Evolutionary conservation across 1,139 yeast species (phyloP).

Genomic region (Protomyces inouyei): DNA sequence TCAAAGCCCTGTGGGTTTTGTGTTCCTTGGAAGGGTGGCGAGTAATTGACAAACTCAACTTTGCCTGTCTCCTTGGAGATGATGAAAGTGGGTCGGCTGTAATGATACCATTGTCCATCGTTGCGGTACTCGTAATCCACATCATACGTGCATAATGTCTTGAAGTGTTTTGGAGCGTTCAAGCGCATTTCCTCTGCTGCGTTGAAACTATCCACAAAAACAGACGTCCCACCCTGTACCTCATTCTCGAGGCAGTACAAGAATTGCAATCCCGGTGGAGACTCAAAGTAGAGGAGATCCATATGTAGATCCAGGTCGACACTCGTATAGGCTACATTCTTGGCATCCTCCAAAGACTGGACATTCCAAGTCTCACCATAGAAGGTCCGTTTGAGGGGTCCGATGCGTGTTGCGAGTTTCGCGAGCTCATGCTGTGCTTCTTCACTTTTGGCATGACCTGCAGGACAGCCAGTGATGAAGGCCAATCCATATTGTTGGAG

Average conservation of each 20-base stretch:
- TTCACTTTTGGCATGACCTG: conserved; percentile 35
- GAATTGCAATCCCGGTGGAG: conserved; percentile 78
- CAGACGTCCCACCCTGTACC: conserved; percentile 63
- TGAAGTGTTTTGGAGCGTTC: conserved; percentile 58
- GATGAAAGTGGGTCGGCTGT: conserved; percentile 60
- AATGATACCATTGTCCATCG: conserved; percentile 60
- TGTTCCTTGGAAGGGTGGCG: conserved; percentile 84
- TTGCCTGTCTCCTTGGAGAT: conserved; percentile 46
- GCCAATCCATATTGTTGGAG: conserved; percentile 58
- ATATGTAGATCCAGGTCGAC: conserved; percentile 69
- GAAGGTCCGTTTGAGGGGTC: conserved; percentile 67
- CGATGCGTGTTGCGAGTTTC: conserved; percentile 55
- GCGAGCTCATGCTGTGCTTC: conserved; percentile 40
- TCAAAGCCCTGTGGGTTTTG: conserved; percentile 32
- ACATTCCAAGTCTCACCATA: conserved; percentile 75
- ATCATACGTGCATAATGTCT: conserved; percentile 60
- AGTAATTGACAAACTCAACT: conserved; percentile 62
- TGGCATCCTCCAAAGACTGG: conserved; percentile 55
- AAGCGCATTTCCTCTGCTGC: conserved; percentile 57
- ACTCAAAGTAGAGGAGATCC: conserved; percentile 74
- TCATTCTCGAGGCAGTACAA: conserved; percentile 63
- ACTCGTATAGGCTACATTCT: conserved; percentile 68
- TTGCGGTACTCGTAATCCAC: conserved; percentile 67
- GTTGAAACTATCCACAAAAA: conserved; percentile 69
- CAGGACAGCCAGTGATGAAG: conserved; percentile 53